Evolutionary conservation across 2,329 filamentous ascomycete species (phyloP).

Genomic region (Colletotrichum siamense): DNA sequence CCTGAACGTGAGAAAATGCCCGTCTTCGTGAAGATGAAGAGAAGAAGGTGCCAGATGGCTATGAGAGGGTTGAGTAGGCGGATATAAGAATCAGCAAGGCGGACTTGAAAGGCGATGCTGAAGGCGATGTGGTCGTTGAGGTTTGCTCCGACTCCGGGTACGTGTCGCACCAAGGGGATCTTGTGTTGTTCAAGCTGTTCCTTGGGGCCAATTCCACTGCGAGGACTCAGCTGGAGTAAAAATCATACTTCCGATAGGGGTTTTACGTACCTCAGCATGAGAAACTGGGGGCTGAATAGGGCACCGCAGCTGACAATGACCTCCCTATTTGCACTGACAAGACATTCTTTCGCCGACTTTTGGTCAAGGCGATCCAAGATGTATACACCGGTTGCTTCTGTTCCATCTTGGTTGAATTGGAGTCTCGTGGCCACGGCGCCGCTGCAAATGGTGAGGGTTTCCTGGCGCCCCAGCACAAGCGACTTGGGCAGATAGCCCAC

Average conservation of each 20-base stretch:
- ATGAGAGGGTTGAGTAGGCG: constrained; percentile 24
- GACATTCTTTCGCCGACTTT: constrained; percentile 10
- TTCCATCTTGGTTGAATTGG: constrained; percentile 23
- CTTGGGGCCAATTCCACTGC: constrained; percentile 35
- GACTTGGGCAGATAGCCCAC: constrained; percentile 30
- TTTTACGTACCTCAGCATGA: constrained; percentile 27
- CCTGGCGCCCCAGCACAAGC: constrained; percentile 23
- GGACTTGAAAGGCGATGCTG: constrained; percentile 30
- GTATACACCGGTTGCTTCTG: constrained; percentile 29
- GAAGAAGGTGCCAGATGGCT: constrained; percentile 31
- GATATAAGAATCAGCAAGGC: constrained; percentile 28
- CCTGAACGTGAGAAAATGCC: constrained; percentile 28
- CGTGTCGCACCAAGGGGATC: constrained; percentile 28
- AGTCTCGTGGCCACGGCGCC: constrained; percentile 32
- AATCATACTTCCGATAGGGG: neutral
- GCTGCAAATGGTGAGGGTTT: constrained; percentile 33
- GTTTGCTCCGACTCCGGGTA: constrained; percentile 30
- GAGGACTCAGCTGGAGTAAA: neutral
- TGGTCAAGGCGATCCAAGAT: constrained; percentile 16
- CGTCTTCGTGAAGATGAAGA: constrained; percentile 31
- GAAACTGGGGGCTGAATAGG: constrained; percentile 33
- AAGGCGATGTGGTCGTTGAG: constrained; percentile 33
- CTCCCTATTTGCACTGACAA: constrained; percentile 31
- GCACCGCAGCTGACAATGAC: constrained; percentile 35
- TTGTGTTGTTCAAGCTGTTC: constrained; percentile 21